Conservation (phyloP, 1,139 yeast species). For the Debaryomyces udenii region DNA sequence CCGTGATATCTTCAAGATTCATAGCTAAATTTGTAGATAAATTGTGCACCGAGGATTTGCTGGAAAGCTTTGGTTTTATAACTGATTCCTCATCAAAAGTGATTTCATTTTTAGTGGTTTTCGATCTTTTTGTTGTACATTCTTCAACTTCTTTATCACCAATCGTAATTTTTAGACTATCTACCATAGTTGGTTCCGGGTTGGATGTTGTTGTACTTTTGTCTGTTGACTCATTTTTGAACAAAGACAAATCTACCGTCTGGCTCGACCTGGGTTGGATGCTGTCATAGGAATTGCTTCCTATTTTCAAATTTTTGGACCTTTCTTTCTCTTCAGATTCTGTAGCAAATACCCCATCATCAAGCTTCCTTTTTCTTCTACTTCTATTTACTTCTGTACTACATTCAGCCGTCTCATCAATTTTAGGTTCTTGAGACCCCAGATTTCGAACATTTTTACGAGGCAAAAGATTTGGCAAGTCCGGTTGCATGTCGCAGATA, state of each 20-base stretch:
- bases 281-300: background rate
- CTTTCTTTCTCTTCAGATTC: constrained; percentile 4
- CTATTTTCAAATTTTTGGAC: background rate
- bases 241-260: constrained; percentile 1
- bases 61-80: background rate
- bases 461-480: too few species aligned
- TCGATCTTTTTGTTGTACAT: constrained; percentile 16
- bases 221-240: background rate
- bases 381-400: constrained; percentile 6
- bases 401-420: too few species aligned
- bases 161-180: constrained; percentile 17
- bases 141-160: constrained; percentile 21
- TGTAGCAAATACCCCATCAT: background rate
- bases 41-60: constrained; percentile 7
- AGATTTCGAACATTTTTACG: too few species aligned
- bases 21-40: constrained; percentile 5
- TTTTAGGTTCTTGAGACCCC: too few species aligned
- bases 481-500: too few species aligned
- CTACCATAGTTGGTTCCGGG: background rate
- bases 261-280: background rate
- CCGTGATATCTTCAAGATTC: background rate
- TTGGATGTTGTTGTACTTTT: background rate
- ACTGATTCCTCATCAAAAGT: background rate
- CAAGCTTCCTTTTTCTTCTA: constrained; percentile 5
- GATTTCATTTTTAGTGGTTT: constrained; percentile 5